Conservation (phyloP, 2,329 filamentous ascomycete genomes). For the Colletotrichum simmondsii region DNA sequence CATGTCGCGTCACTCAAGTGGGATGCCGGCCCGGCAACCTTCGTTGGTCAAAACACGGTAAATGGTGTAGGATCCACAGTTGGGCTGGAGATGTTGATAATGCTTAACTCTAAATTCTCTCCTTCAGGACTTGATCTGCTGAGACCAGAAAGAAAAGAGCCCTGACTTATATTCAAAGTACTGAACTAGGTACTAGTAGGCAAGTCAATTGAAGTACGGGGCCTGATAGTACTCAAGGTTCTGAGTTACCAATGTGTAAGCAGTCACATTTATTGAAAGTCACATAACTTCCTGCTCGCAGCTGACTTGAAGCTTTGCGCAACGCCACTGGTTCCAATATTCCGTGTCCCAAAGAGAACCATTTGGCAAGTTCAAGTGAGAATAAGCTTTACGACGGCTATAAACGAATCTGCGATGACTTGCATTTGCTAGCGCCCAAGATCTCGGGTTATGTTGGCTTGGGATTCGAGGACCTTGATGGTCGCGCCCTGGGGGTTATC, state of each 20-base stretch:
- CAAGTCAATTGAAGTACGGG: no score
- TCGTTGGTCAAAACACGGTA: neutral
- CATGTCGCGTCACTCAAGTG: neutral
- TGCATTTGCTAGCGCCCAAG: neutral
- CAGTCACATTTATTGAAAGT: no score
- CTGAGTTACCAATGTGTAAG: no score
- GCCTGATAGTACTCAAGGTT: no score
- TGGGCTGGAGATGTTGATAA: fast-evolving
- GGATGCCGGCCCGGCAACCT: neutral
- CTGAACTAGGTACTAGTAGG: no score
- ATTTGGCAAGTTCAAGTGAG: neutral
- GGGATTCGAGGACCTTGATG: slow-evolving; percentile 10
- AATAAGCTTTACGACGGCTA: slow-evolving; percentile 11
- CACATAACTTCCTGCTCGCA: no score
- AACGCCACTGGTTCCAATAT: neutral
- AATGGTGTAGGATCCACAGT: neutral
- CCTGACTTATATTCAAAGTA: no score
- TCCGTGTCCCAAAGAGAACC: neutral
- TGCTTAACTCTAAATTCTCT: neutral
- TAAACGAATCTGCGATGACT: neutral
- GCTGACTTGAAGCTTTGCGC: no score
- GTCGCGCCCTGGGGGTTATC: neutral
- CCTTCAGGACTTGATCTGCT: neutral
- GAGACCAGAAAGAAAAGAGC: neutral
- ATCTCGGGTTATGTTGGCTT: neutral